Percentiles rank a stretch among this genome's conserved stretches.
phyloP scores from a whole-genome alignment of 1,284 basidiomycete genomes.

The Papiliotrema nemorosa region DNA sequence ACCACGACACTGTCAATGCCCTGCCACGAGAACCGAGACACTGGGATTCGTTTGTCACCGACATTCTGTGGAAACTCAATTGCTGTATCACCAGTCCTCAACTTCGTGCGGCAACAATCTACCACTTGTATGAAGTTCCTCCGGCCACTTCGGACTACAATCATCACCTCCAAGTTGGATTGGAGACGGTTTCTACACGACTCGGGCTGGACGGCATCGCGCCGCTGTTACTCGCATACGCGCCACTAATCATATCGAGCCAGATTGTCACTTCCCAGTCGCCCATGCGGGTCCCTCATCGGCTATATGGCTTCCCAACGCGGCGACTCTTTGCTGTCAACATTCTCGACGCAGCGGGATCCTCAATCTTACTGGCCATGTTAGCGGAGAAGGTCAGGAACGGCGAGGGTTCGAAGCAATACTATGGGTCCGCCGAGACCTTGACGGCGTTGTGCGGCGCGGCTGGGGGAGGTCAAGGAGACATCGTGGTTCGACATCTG shows the following conservation, averaged over 20 bases:
- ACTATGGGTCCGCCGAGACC: conserved; percentile 9
- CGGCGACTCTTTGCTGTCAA: conserved; percentile 23
- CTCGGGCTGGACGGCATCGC: conserved; percentile 67
- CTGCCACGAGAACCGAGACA: conserved; percentile 17
- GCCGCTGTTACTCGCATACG: conserved; percentile 72
- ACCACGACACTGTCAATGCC: conserved; percentile 15
- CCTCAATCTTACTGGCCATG: conserved; percentile 14
- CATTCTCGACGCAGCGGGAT: conserved; percentile 18
- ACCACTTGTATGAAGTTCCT: conserved; percentile 75
- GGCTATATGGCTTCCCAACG: conserved; percentile 51
- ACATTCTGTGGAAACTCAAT: conserved; percentile 75
- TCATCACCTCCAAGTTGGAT: conserved; percentile 62
- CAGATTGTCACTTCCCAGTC: conserved; percentile 50
- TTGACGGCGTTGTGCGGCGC: conserved; percentile 30
- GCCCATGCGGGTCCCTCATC: conserved; percentile 64
- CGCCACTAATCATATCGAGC: conserved; percentile 59
- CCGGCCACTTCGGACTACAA: conserved; percentile 54
- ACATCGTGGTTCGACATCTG: conserved; percentile 15
- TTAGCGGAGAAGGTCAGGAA: not conserved
- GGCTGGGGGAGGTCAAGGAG: conserved; percentile 6
- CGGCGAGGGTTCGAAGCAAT: not conserved
- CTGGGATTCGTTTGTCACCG: conserved; percentile 70
- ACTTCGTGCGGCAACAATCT: conserved; percentile 79
- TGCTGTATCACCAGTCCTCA: conserved; percentile 75
- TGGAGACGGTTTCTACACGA: conserved; percentile 61